Evolutionary conservation across 2,329 filamentous ascomycete genomes (phyloP).

Genomic region (Arthrinium puccinioides): DNA sequence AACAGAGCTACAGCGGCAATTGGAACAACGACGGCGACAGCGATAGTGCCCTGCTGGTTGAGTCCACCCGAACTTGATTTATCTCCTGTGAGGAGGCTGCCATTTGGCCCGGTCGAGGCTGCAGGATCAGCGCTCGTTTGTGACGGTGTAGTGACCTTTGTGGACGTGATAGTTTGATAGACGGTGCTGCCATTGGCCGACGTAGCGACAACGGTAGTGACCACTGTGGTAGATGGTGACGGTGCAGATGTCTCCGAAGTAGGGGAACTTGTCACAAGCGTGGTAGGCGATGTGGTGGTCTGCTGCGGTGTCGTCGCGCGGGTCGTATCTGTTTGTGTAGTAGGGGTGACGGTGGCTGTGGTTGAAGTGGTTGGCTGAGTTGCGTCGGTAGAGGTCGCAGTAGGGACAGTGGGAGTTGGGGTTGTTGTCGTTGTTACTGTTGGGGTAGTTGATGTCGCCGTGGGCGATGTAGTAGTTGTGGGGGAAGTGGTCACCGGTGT

Average conservation of each 20-base stretch:
- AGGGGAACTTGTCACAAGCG: too few species aligned
- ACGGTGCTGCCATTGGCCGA: conserved; percentile 14
- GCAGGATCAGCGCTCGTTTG: conserved; percentile 1
- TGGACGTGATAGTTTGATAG: conserved; percentile 14
- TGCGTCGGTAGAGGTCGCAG: conserved; percentile 9
- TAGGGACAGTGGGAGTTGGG: not conserved
- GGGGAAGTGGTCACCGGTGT: conserved; percentile 5
- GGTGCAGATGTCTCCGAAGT: too few species aligned
- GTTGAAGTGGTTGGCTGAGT: conserved; percentile 17
- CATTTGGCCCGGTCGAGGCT: conserved; percentile 11
- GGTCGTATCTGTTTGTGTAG: conserved; percentile 4
- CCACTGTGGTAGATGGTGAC: conserved; percentile 4
- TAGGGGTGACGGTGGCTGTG: conserved; percentile 3
- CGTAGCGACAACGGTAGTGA: conserved; percentile 8
- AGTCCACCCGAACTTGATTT: conserved; percentile 37
- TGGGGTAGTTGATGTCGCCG: conserved; percentile 7
- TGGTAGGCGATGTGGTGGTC: conserved; percentile 3
- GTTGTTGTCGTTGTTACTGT: conserved; percentile 9
- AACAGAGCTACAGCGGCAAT: conserved; percentile 82
- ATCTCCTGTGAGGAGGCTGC: conserved; percentile 11
- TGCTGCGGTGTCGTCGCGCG: not conserved
- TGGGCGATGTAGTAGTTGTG: conserved; percentile 6
- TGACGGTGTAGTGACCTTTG: conserved; percentile 6
- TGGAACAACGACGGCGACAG: conserved; percentile 88
- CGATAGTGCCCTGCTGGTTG: conserved; percentile 63